Percentiles rank a stretch among this genome's conserved stretches.
Evolutionary conservation across 2,329 filamentous ascomycete genomes (phyloP).

Genomic region (Alternaria atra): DNA sequence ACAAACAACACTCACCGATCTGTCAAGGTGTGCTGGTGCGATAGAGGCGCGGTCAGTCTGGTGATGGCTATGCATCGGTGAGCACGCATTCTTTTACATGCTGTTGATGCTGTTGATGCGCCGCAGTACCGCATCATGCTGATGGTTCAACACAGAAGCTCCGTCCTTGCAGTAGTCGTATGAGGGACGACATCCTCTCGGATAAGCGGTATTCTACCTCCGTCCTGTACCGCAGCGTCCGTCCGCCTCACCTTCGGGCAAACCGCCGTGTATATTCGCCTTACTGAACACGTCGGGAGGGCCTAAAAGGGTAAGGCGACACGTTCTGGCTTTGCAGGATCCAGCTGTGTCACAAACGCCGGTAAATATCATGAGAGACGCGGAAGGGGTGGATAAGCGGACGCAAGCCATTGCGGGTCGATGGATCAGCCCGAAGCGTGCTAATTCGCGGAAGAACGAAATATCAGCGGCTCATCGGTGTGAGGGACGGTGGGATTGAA

Average conservation of each 20-base stretch:
- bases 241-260: conserved; percentile 24
- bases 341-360: conserved; percentile 20
- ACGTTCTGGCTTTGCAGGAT: conserved; percentile 8
- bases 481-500: conserved; percentile 22
- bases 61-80: conserved; percentile 22
- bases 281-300: background rate
- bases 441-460: conserved; percentile 27
- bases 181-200: conserved; percentile 26
- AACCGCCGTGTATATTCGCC: conserved; percentile 5
- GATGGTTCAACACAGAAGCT: conserved; percentile 29
- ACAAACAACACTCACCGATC: conserved; percentile 26
- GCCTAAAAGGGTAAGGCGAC: conserved; percentile 2
- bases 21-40: conserved; percentile 13
- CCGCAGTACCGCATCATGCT: conserved; percentile 29
- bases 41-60: conserved; percentile 16
- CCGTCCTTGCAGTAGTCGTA: conserved; percentile 35
- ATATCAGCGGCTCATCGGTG: conserved; percentile 23
- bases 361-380: conserved; percentile 15
- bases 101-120: conserved; percentile 27
- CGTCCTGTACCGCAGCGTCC: conserved; percentile 27
- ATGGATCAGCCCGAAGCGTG: conserved; percentile 18
- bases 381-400: conserved; percentile 26
- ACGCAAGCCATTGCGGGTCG: conserved; percentile 26
- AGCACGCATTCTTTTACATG: conserved; percentile 28
- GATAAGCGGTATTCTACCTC: conserved; percentile 27